Base-by-base conservation (phyloP, 805 yeast genomes). In the Lipomyces spencermartinsiae region DNA sequence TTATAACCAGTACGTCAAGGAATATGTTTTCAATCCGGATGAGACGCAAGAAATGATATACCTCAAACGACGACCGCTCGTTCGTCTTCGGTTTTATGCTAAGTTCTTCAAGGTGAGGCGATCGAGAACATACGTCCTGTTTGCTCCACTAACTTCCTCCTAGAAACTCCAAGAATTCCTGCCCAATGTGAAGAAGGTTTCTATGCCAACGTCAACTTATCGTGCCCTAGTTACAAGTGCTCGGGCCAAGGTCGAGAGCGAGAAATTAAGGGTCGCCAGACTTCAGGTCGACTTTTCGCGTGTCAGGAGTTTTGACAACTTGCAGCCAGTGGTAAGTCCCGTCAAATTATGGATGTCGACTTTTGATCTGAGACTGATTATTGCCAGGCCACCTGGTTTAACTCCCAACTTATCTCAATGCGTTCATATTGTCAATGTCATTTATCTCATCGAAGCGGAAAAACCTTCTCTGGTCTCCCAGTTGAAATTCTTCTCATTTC, bases 61-160 rank as follows among this genome's bases (percentile, higher is more conserved):
- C 59, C 64, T 73, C 37, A 59, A 63, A 10, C 66, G 74, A 10
- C 71, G 76, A 7, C 76, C 76, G 4, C 59, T 73, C 14, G 76
- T 73, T 10, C 72, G 76, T 7, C 67, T 74, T 9, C 64, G 75
- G 10, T 74, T 73, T 54, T 61, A 59, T 46, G 58, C 76, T 19
- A 73, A 73, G 60, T 58, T 73, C 31, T 74, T 73, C 67, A 73
- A 73, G 64, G 73, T 70, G 43, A 9, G 64, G n/a, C 19, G 6
- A 8, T 14, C 49, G 8, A 16, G 3, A n/a, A 43, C 29, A 25
- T 35, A 7, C 2, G n/a, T 35, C 5, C 7, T 12, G n/a, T 31
- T 1, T n/a, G 19, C 7, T 25, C 53, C 46, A 14, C 31, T 31
- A 14, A 39, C 55, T 46, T 16, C 19, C 25, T 35, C 43, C 31